A percentile compares a stretch with the other conserved stretches of the same genome.
phyloP scores from a whole-genome alignment of 2,329 filamentous ascomycete species.

The Diaporthe batatas region DNA sequence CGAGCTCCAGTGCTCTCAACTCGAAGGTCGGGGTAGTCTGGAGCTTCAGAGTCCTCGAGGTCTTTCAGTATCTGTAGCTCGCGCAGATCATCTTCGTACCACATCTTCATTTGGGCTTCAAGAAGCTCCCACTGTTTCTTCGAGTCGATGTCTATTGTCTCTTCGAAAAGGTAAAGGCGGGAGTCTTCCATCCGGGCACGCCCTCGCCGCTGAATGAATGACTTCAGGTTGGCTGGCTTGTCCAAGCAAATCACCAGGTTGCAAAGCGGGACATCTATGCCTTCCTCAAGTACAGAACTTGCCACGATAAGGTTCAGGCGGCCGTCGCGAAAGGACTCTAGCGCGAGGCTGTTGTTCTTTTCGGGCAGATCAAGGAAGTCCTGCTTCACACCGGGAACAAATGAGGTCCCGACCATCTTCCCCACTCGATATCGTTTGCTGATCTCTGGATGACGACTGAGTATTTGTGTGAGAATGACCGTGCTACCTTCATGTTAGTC shows the following conservation, averaged over 20 bases:
- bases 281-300: conserved; percentile 76
- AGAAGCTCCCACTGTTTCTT: conserved; percentile 71
- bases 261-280: conserved; percentile 75
- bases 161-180: conserved; percentile 61
- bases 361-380: conserved; percentile 55
- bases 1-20: conserved; percentile 68
- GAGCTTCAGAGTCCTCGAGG: conserved; percentile 59
- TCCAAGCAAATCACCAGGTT: conserved; percentile 73
- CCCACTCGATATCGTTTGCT: conserved; percentile 63
- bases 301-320: conserved; percentile 70
- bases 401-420: conserved; percentile 68
- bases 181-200: conserved; percentile 66
- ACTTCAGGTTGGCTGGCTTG: conserved; percentile 62
- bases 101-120: conserved; percentile 79
- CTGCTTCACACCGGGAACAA: conserved; percentile 51
- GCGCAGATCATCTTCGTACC: conserved; percentile 75
- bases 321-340: conserved; percentile 67
- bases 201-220: conserved; percentile 70
- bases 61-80: conserved; percentile 59
- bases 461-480: conserved; percentile 67
- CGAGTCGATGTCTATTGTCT: conserved; percentile 48
- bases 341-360: conserved; percentile 53
- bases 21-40: conserved; percentile 51
- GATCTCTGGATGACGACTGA: conserved; percentile 65
- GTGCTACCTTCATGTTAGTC: too few species aligned